Evolutionary conservation across 257 asterid genomes (phyloP), one percentile per base, ranked within the genome.

Genomic region (Handroanthus guayacan): DNA sequence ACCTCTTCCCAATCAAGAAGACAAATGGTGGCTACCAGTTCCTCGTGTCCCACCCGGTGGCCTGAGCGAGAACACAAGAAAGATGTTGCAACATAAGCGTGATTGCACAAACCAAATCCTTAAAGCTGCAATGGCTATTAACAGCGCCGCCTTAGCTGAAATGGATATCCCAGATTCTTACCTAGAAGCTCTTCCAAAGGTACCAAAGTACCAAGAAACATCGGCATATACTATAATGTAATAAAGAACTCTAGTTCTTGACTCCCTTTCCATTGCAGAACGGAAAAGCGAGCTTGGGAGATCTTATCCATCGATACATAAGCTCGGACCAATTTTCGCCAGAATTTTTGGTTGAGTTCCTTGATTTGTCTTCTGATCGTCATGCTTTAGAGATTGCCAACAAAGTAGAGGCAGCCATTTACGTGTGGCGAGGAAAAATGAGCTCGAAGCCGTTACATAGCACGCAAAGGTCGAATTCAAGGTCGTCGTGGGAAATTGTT

Each of bases 11-110:
- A 82, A 82, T 69, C 93, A 85, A 75, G 90, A 87, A 76, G 89
- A 87, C 75, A 92, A 90, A 82, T 92, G 97, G 97, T 92, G 97
- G 96, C 91, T 92, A 62, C 97, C 97, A 0, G 89, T 90, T 68
- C 96, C 97, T 60, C 85, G 92, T 11, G 92, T 90, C 57, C 92
- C 93, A 9, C 78, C 84, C 0, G 86, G 90, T 2, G 97, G 97
- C 54, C 82, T 92, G 51, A 84, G 83, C 13, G 93, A 83, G 73
- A 78, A 87, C 37, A 75, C 87, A 54, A 84, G 94, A 72, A 92
- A 85, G 68, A 73, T 67, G 77, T 73, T 92, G 80, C 90, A 88
- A 72, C 87, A 88, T 39, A 82, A 74, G 37, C 92, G 96, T 11
- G 92, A 88, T 51, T 87, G 87, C 84, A 86, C 96, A 1, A 88